Evolutionary conservation across 208 protist genomes (phyloP).

Genomic region (Balamuthia mandrillaris): DNA sequence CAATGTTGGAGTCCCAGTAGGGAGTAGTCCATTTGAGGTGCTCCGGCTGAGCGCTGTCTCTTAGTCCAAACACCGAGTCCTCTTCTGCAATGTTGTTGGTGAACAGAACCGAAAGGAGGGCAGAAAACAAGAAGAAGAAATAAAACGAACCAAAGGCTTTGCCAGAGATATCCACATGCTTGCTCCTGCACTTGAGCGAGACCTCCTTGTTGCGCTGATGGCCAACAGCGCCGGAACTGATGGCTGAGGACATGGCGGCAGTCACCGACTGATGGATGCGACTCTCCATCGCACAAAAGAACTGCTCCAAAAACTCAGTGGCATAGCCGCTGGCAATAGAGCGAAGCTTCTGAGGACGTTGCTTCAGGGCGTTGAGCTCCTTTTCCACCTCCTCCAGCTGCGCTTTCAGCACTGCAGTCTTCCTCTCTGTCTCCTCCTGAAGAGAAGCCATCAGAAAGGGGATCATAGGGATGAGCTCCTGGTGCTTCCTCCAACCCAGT

Average conservation of each 20-base stretch:
- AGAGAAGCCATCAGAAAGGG: neutral
- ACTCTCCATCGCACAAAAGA: constrained; percentile 17
- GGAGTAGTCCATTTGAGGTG: neutral
- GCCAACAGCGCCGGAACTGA: neutral
- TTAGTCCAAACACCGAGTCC: neutral
- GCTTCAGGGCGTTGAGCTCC: neutral
- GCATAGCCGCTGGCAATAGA: neutral
- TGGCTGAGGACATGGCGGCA: neutral
- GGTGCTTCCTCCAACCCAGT: constrained; percentile 9
- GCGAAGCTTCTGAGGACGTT: constrained; percentile 5
- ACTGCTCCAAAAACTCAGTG: neutral
- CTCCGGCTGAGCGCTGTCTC: neutral
- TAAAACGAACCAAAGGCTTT: no score
- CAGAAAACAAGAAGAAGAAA: neutral
- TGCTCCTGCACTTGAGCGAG: no score
- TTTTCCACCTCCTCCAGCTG: neutral
- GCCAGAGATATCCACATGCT: no score
- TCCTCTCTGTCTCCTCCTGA: neutral
- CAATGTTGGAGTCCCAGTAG: neutral
- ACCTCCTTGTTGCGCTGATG: neutral
- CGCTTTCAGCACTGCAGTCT: neutral
- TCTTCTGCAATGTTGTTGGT: neutral
- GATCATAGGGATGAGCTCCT: constrained; percentile 21
- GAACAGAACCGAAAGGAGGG: neutral
- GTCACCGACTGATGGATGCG: constrained; percentile 13